A percentile compares a stretch with the other conserved stretches of the same genome.
These are phyloP conservation scores for Hymenoscyphus repandus DNA, from an alignment of 2,329 filamentous ascomycete genomes.

Conservation along the genomic window DNA sequence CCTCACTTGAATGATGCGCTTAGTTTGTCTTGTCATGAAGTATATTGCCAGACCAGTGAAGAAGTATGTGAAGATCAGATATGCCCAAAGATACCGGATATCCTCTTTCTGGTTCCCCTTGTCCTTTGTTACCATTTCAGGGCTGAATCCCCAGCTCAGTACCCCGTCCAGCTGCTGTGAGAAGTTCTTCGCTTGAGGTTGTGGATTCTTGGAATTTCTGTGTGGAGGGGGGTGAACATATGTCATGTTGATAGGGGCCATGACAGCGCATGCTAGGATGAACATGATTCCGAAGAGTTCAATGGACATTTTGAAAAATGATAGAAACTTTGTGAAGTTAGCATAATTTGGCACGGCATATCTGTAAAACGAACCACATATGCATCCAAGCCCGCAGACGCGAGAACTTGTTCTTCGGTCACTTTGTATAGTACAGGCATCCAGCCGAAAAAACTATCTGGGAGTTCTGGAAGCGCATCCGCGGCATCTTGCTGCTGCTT, in stretches of 20 bases:
- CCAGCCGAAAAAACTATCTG: slow-evolving; percentile 87
- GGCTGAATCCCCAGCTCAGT: slow-evolving; percentile 4
- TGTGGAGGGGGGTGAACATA: slow-evolving; percentile 40
- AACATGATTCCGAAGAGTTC: slow-evolving; percentile 75
- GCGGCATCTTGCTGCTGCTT: slow-evolving; percentile 64
- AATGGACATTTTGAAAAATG: slow-evolving; percentile 94
- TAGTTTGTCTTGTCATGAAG: slow-evolving; percentile 76
- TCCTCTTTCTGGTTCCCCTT: slow-evolving; percentile 12
- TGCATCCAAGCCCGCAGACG: slow-evolving; percentile 87
- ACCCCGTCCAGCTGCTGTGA: background rate
- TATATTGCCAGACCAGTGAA: slow-evolving; percentile 81
- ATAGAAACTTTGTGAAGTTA: slow-evolving; percentile 58
- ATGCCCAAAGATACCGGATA: slow-evolving; percentile 74
- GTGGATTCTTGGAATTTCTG: slow-evolving; percentile 29
- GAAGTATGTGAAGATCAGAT: slow-evolving; percentile 89
- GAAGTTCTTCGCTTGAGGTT: slow-evolving; percentile 2
- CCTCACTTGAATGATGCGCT: slow-evolving; percentile 75
- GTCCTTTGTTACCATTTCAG: slow-evolving; percentile 1
- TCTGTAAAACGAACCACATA: slow-evolving; percentile 62
- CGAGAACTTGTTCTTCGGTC: slow-evolving; percentile 82
- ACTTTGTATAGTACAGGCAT: slow-evolving; percentile 80
- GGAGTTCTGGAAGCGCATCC: slow-evolving; percentile 67
- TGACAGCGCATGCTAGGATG: slow-evolving; percentile 73
- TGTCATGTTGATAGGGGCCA: slow-evolving; percentile 78
- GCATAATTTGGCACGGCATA: background rate